These are phyloP conservation scores for Gossypium mustelinum DNA, from an alignment of 345 rosid genomes.

Conservation along the genomic window DNA sequence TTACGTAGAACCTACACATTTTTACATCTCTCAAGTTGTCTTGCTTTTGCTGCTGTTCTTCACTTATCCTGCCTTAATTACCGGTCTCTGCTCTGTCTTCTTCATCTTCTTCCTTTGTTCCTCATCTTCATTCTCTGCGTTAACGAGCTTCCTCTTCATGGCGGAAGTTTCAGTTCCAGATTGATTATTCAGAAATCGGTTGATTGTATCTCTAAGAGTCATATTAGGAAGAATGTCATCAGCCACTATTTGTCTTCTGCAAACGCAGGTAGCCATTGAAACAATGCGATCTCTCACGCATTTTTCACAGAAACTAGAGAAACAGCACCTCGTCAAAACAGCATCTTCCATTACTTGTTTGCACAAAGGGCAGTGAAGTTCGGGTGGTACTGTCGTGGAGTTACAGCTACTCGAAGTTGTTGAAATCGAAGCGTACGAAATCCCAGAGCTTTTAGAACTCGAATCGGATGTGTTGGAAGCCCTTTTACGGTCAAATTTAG, in stretches of 20 bases:
- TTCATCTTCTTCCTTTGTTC: no score
- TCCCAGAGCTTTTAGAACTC: not conserved
- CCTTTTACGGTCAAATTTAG: not conserved
- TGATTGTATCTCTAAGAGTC: not conserved
- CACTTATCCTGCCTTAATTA: no score
- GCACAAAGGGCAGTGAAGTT: not conserved
- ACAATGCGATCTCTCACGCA: not conserved
- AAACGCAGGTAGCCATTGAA: not conserved
- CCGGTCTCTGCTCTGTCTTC: no score
- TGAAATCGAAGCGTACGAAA: not conserved
- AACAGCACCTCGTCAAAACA: not conserved
- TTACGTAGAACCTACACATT: no score
- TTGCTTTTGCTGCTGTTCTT: no score
- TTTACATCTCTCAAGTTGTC: no score
- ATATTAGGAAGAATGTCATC: not conserved
- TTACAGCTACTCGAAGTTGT: not conserved
- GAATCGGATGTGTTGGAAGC: not conserved
- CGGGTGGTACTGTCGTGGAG: not conserved
- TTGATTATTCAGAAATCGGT: not conserved
- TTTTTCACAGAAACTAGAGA: not conserved
- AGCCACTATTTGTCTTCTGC: not conserved
- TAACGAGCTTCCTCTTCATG: not conserved
- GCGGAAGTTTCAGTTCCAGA: not conserved
- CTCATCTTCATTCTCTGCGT: not conserved
- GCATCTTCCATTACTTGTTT: not conserved